phyloP scores from a whole-genome alignment of 2,329 filamentous ascomycete genomes.

The Elsinoe australis region DNA sequence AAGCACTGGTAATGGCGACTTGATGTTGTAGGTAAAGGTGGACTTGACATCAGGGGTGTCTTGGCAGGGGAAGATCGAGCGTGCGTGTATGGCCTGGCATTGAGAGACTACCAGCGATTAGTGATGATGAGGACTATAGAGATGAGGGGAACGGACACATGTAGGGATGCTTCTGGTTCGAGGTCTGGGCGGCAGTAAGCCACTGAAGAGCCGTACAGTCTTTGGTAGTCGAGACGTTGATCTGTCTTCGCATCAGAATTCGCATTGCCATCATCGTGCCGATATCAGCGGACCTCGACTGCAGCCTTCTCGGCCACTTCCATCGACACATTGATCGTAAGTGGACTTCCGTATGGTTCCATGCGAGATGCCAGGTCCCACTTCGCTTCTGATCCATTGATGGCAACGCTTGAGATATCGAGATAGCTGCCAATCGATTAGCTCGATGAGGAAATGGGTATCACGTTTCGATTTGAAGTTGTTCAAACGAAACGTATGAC shows the following conservation, averaged over 20 bases:
- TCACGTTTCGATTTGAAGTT: no score
- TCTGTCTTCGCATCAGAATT: slow-evolving; percentile 40
- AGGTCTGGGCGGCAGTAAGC: slow-evolving; percentile 87
- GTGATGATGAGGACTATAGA: slow-evolving; percentile 7
- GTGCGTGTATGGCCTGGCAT: slow-evolving; percentile 91
- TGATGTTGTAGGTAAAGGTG: slow-evolving; percentile 84
- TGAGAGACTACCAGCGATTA: slow-evolving; percentile 64
- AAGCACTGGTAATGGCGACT: slow-evolving; percentile 79
- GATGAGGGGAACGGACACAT: slow-evolving; percentile 52
- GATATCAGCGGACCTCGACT: no score
- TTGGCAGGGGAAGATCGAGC: slow-evolving; percentile 92
- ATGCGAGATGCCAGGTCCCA: slow-evolving; percentile 64
- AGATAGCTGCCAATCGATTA: slow-evolving; percentile 48
- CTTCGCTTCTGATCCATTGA: slow-evolving; percentile 56
- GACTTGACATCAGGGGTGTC: slow-evolving; percentile 97
- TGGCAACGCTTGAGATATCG: slow-evolving; percentile 61
- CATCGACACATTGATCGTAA: slow-evolving; percentile 52
- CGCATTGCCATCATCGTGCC: no score
- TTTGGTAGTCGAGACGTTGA: slow-evolving; percentile 71
- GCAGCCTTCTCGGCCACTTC: slow-evolving; percentile 37
- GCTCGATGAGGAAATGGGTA: no score
- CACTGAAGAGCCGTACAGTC: slow-evolving; percentile 91
- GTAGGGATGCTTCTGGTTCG: slow-evolving; percentile 91
- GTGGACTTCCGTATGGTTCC: slow-evolving; percentile 67
- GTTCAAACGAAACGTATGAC: slow-evolving; percentile 11